Percentiles rank a stretch among this genome's conserved stretches.
phyloP scores from a whole-genome alignment of 768 basidiomycete genomes.

The Pilatotrama ljubarskyi region DNA sequence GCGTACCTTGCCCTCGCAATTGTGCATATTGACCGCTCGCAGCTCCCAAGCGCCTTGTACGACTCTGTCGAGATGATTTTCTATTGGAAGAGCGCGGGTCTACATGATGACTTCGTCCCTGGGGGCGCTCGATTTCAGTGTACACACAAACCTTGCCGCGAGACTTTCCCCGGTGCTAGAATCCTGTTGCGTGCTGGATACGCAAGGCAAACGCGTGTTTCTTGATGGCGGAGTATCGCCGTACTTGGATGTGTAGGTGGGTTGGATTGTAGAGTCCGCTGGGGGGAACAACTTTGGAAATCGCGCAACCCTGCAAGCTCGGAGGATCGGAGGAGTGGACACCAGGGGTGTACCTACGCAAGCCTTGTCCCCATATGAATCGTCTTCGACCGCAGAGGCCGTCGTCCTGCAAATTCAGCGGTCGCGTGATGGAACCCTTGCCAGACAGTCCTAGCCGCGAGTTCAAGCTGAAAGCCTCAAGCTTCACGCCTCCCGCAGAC shows the following conservation, averaged over 20 bases:
- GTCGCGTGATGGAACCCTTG: too few species aligned
- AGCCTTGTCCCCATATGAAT: too few species aligned
- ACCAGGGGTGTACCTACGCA: too few species aligned
- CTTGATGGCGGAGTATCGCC: background rate
- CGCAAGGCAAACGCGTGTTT: constrained; percentile 11
- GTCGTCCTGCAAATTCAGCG: too few species aligned
- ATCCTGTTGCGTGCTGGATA: background rate
- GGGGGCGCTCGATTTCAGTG: background rate
- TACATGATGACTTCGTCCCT: background rate
- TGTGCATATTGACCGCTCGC: background rate
- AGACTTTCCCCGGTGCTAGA: background rate
- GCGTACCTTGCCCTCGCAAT: background rate
- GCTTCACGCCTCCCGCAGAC: too few species aligned
- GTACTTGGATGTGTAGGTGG: background rate
- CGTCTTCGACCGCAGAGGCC: too few species aligned
- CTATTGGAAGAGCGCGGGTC: background rate
- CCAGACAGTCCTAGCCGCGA: too few species aligned
- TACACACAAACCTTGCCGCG: too few species aligned
- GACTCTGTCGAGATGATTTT: constrained; percentile 14
- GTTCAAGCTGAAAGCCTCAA: too few species aligned
- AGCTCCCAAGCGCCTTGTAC: background rate
- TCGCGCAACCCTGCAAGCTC: background rate
- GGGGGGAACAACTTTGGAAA: background rate
- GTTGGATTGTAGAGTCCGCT: background rate
- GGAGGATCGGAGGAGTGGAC: background rate